A percentile compares a stretch with the other conserved stretches of the same genome.
phyloP scores from a whole-genome alignment of 208 protist species.

The Trypanosoma melophagium region DNA sequence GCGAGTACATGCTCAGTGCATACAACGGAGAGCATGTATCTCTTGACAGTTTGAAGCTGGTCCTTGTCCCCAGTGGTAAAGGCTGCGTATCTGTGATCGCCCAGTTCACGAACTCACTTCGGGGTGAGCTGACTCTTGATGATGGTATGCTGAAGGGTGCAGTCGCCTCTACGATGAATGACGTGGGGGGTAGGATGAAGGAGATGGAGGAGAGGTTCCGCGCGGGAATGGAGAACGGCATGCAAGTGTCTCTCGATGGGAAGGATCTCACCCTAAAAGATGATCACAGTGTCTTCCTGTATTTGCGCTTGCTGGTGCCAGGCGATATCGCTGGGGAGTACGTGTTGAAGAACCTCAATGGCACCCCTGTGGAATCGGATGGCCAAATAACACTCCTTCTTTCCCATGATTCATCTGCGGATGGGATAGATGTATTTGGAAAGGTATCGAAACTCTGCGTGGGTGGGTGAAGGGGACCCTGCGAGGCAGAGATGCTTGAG shows the following conservation, averaged over 20 bases:
- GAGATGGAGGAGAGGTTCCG: constrained; percentile 46
- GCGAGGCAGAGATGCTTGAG: constrained; percentile 46
- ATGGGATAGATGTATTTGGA: constrained; percentile 4
- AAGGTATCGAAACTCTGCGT: constrained; percentile 50
- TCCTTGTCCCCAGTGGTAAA: constrained; percentile 40
- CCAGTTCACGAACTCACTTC: constrained; percentile 53
- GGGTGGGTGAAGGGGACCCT: constrained; percentile 48
- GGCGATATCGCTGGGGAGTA: constrained; percentile 55
- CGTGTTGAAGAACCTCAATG: constrained; percentile 60
- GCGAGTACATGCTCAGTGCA: constrained; percentile 56
- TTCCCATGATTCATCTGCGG: constrained; percentile 13
- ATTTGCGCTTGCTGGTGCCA: constrained; percentile 43
- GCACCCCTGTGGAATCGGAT: constrained; percentile 25
- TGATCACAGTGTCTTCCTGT: constrained; percentile 26
- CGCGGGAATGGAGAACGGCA: constrained; percentile 39
- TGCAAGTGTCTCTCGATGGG: constrained; percentile 37
- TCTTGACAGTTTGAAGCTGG: constrained; percentile 43
- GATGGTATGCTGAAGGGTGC: constrained; percentile 42
- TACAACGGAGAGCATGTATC: constrained; percentile 47
- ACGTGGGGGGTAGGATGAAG: constrained; percentile 31
- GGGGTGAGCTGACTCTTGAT: constrained; percentile 54
- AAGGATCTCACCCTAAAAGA: constrained; percentile 43
- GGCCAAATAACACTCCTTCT: constrained; percentile 52
- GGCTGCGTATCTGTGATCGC: constrained; percentile 47
- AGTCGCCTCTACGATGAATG: constrained; percentile 46